Conservation (phyloP, 73 alveolate genomes). For the Tetrahymena malaccensis region DNA sequence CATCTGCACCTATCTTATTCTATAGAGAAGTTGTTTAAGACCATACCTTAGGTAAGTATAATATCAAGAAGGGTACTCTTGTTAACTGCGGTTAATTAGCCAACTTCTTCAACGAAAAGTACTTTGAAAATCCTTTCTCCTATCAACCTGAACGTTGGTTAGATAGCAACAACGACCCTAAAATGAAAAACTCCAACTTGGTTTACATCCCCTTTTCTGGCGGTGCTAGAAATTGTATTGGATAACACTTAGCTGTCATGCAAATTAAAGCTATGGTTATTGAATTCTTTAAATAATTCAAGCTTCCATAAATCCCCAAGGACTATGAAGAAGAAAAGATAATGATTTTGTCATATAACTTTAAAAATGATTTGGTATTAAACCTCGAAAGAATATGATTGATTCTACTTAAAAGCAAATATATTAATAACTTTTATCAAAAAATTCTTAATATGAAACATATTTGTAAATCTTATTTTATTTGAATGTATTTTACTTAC, state of each 20-base stretch:
- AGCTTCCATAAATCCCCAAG: neutral
- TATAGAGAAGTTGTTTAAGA: neutral
- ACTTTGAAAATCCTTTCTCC: neutral
- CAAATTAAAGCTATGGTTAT: neutral
- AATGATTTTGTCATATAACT: neutral
- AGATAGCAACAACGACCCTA: neutral
- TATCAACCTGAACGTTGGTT: neutral
- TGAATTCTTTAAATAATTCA: neutral
- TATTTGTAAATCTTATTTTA: too few relatives aligned
- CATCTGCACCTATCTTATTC: neutral
- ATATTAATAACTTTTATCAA: too few relatives aligned
- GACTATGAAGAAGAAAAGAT: neutral
- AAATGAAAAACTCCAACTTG: neutral
- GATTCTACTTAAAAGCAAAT: too few relatives aligned
- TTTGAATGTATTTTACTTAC: too few relatives aligned
- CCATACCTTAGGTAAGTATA: neutral
- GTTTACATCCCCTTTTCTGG: neutral
- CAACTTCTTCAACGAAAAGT: neutral
- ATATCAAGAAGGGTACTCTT: neutral
- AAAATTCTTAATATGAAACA: too few relatives aligned
- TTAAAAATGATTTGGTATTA: neutral
- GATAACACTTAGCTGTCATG: neutral
- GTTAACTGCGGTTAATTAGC: neutral
- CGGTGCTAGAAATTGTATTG: neutral
- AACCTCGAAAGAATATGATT: neutral